Conservation (phyloP, 208 protist genomes). For the Trichomonas vaginalis region DNA sequence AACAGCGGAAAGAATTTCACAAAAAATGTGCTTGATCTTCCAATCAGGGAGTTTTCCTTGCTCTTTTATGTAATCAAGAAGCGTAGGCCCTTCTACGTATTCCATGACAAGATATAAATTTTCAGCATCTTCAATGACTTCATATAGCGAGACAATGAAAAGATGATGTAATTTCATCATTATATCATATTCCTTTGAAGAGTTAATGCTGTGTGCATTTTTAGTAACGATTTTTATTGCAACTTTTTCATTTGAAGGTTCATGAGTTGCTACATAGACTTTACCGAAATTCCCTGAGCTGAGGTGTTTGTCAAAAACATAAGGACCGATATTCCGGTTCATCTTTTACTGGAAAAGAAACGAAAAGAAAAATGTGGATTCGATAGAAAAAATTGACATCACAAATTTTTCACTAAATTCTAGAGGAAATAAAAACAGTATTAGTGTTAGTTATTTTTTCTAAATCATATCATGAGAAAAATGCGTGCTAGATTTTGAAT, state of each 20-base stretch:
- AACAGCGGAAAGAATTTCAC: not conserved
- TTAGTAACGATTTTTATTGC: not conserved
- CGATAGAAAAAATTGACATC: too few species aligned
- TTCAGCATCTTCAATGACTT: not conserved
- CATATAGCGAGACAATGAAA: not conserved
- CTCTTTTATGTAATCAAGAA: not conserved
- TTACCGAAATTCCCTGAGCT: not conserved
- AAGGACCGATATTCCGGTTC: not conserved
- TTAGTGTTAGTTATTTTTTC: too few species aligned
- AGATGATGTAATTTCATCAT: not conserved
- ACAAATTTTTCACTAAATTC: too few species aligned
- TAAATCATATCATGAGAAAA: too few species aligned
- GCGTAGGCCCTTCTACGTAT: not conserved
- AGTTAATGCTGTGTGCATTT: not conserved
- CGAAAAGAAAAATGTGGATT: too few species aligned
- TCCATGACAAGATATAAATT: not conserved
- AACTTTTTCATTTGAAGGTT: not conserved
- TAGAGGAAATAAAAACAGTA: too few species aligned
- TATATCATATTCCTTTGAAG: not conserved
- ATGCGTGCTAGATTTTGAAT: too few species aligned
- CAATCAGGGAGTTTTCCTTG: not conserved
- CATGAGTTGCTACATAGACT: not conserved
- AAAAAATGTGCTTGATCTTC: not conserved
- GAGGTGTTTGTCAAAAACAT: not conserved
- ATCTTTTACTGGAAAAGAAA: too few species aligned